Base-by-base conservation (phyloP, 1,284 basidiomycete species). In the Dichomitus squalens region DNA sequence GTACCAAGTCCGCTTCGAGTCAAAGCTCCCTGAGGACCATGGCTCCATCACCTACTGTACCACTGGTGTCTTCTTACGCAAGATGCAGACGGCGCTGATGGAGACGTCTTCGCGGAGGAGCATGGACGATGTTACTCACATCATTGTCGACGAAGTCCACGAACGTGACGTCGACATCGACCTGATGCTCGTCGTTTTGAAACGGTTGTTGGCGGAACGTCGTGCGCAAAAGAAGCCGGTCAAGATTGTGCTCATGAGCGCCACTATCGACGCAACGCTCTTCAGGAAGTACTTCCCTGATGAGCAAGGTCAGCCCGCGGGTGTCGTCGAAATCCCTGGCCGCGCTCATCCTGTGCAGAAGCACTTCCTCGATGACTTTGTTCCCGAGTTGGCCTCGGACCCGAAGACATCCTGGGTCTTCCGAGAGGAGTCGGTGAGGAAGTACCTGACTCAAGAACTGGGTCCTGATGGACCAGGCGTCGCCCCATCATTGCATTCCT, bases 141-240 rank as follows among this genome's bases (percentile, higher is more conserved):
- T 98, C 59, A 76, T 98, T 38, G 92, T 98, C 40, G 96, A 99
- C 72, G 96, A 99, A 74, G 96, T 96, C 2, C 96, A 99, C 73
- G 95, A 98, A 74, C 88, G 96, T 31, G 95, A 97, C 68, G 87
- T 98, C 56, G 95, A 98, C 70, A 97, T 94, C 0, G 96, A 98
- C 73, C 76, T 98, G 46, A 75, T 96, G 46, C 83, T 99, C 8
- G 93, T 96, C 56, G 93, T 96, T 12, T 81, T 98, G 63, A 96
- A 96, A 75, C 87, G 92, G 21, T 74, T 97, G 20, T 73, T 97
- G 64, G 84, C 83, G 6, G 90, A 95, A 63, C 84, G 95, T 63
- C 88, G 85, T 67, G 79, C 83, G 4, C 85, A 87, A 63, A 83
- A 85, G 31, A 84, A 86, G 49, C 91, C 93, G 9, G 77, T 98